Percentiles rank a stretch among this genome's conserved stretches.
Evolutionary conservation across 179 eudicot genomes (phyloP).

Genomic region (Beta lomatogona): DNA sequence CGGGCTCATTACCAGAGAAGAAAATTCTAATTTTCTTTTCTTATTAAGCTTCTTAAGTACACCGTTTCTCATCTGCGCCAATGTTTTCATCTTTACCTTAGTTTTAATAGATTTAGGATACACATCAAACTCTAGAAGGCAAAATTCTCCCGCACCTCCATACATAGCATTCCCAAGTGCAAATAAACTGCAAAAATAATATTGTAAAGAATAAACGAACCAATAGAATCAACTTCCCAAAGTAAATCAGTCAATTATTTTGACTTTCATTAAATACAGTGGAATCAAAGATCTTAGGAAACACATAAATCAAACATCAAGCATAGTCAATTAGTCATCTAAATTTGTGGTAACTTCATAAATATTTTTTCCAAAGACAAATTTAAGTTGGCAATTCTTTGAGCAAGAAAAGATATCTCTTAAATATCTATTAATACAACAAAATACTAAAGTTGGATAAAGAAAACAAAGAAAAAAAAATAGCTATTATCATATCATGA

Average conservation of each 20-base stretch:
- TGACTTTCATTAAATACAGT: slow-evolving; percentile 5
- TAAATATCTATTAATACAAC: neutral
- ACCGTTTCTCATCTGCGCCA: slow-evolving; percentile 37
- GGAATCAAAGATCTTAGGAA: neutral
- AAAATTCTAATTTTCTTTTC: slow-evolving; percentile 31
- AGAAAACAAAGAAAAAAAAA: no score
- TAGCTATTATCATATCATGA: neutral
- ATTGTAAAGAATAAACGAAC: neutral
- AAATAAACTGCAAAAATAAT: slow-evolving; percentile 4
- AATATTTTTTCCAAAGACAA: neutral
- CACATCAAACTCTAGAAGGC: neutral
- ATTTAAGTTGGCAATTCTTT: no score
- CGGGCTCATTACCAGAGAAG: slow-evolving; percentile 27
- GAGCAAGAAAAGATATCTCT: neutral
- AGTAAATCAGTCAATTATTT: neutral
- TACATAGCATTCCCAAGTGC: slow-evolving; percentile 9
- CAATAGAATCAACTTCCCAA: neutral
- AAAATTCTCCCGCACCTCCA: slow-evolving; percentile 6
- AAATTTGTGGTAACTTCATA: neutral
- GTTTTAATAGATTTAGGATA: neutral
- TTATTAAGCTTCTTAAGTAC: slow-evolving; percentile 29
- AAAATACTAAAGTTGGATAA: no score
- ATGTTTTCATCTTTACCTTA: slow-evolving; percentile 32
- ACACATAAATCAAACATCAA: no score
- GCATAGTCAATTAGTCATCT: neutral